Evolutionary conservation across 352 stramenopile genomes (phyloP), one percentile per base, ranked within the genome.

Genomic region (Pythium apleroticum): DNA sequence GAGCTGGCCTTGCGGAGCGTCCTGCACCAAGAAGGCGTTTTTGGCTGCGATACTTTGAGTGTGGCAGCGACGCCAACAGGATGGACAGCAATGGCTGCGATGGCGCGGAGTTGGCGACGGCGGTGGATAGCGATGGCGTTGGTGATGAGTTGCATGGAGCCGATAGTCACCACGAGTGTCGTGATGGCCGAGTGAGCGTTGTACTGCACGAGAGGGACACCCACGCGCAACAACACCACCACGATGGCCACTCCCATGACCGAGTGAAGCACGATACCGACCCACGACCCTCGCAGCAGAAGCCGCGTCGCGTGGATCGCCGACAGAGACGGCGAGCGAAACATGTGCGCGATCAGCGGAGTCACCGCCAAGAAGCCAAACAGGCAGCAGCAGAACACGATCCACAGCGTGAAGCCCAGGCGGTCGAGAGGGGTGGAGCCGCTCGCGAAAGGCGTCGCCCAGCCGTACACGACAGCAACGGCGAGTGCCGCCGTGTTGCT

Each of bases 121-220:
- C 48, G 48, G 6, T 30, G 33, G 33, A 41, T 41, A 3, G 33
- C 8, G 33, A 17, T 35, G 22, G 48, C 48, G 27, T 30, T 35
- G 22, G 48, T 11, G 22, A 33, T 22, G 5, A 55, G 5, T 6
- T 22, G 52, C 28, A 57, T 19, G 5, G 52, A 35, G 33, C 35
- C 33, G 3, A 53, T 19, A 20, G 27, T 41, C 0, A 58, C 22
- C 0, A 57, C 17, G 15, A 65, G 7, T 2, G 31, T 58, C 28
- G 41, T 45, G 31, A 65, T 30, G 1, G 57, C n/a, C 58, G 58
- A 58, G 58, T 58, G 58, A 1, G 15, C 49, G 15, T 58, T 58
- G 25, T 53, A 58, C 37, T 24, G 31, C 3, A 65, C 48, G 24
- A 65, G 12, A 20, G 49, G 58, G 5, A 52, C 33, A 22, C 43